Evolutionary conservation across 305 asterid genomes (phyloP).

Genomic region (Fraxinus sp.): DNA sequence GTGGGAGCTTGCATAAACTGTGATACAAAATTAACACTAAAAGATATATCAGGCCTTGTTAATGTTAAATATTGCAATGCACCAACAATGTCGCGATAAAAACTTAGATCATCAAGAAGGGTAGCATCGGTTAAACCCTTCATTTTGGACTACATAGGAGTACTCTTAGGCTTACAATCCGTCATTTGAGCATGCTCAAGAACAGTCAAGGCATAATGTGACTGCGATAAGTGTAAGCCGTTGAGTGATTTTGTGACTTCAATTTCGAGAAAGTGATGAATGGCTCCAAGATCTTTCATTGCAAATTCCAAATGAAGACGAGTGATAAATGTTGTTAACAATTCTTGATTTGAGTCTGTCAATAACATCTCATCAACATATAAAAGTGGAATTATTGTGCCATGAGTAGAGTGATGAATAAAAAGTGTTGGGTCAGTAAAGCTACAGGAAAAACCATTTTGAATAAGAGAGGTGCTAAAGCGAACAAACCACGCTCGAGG

Average conservation of each 20-base stretch:
- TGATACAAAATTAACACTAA: not conserved
- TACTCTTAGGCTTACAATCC: not conserved
- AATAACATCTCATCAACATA: constrained; percentile 14
- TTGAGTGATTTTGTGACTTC: not conserved
- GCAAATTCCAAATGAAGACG: not conserved
- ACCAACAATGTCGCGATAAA: not conserved
- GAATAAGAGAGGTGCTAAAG: not conserved
- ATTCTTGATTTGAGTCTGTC: not conserved
- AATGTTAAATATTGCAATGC: not conserved
- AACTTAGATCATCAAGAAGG: not conserved
- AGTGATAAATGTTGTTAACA: not conserved
- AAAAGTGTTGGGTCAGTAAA: not conserved
- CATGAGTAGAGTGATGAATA: not conserved
- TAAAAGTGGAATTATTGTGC: not conserved
- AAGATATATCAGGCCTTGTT: not conserved
- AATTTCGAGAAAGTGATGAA: not conserved
- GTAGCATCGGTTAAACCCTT: not conserved
- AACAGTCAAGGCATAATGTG: not conserved
- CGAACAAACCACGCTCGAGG: not conserved
- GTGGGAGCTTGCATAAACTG: not conserved
- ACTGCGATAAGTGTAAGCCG: not conserved
- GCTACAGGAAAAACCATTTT: not conserved
- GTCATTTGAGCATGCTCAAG: not conserved
- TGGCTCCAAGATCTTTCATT: not conserved
- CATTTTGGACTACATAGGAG: not conserved